Evolutionary conservation across 257 asterid species (phyloP), one percentile per base, ranked within the genome.

Genomic region (Nicotiana benthamiana): DNA sequence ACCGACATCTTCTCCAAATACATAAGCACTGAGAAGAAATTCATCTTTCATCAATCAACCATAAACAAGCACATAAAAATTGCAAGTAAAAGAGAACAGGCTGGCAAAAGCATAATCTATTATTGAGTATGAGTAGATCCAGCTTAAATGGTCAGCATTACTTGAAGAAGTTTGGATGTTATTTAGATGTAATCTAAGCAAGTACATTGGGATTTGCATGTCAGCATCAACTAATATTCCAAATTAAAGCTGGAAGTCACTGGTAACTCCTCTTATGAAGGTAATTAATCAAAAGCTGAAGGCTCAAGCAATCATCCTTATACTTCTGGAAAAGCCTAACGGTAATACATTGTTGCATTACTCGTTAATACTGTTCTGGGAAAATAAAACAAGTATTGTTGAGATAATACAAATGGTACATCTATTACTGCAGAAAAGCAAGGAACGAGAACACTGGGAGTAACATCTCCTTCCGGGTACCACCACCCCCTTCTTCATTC

Each of bases 1-100:
- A 9, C 97, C 91, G 66, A 93, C 97, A 86, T 96, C 99, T 90
- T 96, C 99, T 51, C 99, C 99, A 82, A 96, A 96, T 76, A 96
- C 96, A 83, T 91, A 96, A 82, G 97, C 80, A 43, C 98, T 96
- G 89, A 75, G 76, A 66, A 75, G 16, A 75, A 24, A 46, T 36
- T 13, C 12, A 30, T 60, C 13, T 62, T 52, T 32, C 24, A 61
- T 53, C 54, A 77, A 72, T 26, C 60, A 20, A 70, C 56, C 72
- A 62, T 67, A 59, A 51, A 61, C 13, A 24, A 11, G 48, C 57
- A 40, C 8, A 27, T 22, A 57, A 83, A 8, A 16, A 20, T 46
- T 70, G 36, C 36, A 22, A 43, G 20, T 11, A 43, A 43, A 40
- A 43, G 32, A 43, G 34, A 43, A 22, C 20, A 70, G 22, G 36